phyloP scores from a whole-genome alignment of 108 stramenopile species.

The Cylindrotheca closterium region DNA sequence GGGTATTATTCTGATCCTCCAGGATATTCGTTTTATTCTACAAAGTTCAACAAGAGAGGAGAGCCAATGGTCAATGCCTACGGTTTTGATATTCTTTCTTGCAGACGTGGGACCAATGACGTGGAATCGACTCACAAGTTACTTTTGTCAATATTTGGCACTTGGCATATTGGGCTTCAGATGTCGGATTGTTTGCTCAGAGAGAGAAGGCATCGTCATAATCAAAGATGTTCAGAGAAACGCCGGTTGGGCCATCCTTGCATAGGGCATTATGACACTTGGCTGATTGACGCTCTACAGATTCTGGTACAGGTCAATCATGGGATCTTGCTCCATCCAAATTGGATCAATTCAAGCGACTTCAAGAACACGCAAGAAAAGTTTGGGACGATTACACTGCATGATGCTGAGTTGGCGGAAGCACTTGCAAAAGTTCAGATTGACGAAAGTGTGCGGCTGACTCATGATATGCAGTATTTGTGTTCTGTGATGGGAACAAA shows the following conservation, averaged over 20 bases:
- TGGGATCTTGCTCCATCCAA: not conserved
- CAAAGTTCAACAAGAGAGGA: constrained; percentile 11
- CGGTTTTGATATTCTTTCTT: constrained; percentile 17
- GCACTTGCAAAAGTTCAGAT: not conserved
- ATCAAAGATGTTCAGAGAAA: too few species aligned
- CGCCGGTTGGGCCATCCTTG: not conserved
- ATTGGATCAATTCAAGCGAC: not conserved
- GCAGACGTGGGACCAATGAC: constrained; percentile 13
- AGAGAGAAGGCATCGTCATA: too few species aligned
- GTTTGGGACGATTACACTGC: not conserved
- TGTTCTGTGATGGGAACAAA: not conserved
- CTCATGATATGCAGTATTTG: not conserved
- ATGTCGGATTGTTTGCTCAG: too few species aligned
- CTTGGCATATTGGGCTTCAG: too few species aligned
- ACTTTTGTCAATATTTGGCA: too few species aligned
- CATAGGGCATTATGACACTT: constrained; percentile 3
- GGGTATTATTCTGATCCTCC: not conserved
- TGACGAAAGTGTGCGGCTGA: not conserved
- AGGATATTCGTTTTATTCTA: constrained; percentile 15
- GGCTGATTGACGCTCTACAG: constrained; percentile 2
- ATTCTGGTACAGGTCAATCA: not conserved
- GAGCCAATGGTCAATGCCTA: constrained; percentile 8
- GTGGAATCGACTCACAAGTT: constrained; percentile 22
- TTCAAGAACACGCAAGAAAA: not conserved
- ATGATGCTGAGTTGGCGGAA: not conserved